These are phyloP conservation scores for Ophiostoma himal-ulmi DNA, from an alignment of 2,329 filamentous ascomycete species.

Conservation along the genomic window DNA sequence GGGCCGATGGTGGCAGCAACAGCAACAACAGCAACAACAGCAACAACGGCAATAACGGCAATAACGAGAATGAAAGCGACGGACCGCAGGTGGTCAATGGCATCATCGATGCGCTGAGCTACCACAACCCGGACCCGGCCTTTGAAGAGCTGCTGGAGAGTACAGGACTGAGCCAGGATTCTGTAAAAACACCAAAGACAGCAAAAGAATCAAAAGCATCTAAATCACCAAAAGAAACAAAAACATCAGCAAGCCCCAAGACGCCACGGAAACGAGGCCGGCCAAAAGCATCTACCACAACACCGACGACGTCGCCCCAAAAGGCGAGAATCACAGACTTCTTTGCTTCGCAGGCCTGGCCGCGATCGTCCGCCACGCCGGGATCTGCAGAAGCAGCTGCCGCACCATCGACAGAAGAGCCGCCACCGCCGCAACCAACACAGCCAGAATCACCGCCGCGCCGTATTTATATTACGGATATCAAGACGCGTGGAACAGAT, in stretches of 20 bases:
- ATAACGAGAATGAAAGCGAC: background rate
- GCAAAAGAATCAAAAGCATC: background rate
- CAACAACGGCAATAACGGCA: constrained; percentile 36
- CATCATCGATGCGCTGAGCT: constrained; percentile 80
- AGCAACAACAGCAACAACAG: constrained; percentile 36
- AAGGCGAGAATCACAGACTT: constrained; percentile 26
- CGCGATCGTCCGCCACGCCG: background rate
- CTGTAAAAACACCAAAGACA: background rate
- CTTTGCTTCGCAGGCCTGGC: constrained; percentile 18
- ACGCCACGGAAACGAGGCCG: constrained; percentile 10
- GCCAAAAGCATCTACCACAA: background rate
- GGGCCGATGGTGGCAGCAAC: background rate
- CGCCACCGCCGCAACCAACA: background rate
- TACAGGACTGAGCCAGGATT: constrained; percentile 31
- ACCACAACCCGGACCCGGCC: constrained; percentile 65
- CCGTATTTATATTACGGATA: constrained; percentile 70
- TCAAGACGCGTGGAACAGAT: constrained; percentile 72
- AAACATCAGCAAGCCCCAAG: background rate
- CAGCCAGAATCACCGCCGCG: constrained; percentile 18
- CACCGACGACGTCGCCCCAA: constrained; percentile 18
- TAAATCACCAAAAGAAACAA: constrained; percentile 14
- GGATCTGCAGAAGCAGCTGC: background rate
- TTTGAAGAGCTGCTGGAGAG: constrained; percentile 49
- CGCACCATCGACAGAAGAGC: background rate
- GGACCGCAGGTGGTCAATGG: constrained; percentile 68